phyloP scores from a whole-genome alignment of 495 filamentous ascomycete species.

The Neurospora sp. region DNA sequence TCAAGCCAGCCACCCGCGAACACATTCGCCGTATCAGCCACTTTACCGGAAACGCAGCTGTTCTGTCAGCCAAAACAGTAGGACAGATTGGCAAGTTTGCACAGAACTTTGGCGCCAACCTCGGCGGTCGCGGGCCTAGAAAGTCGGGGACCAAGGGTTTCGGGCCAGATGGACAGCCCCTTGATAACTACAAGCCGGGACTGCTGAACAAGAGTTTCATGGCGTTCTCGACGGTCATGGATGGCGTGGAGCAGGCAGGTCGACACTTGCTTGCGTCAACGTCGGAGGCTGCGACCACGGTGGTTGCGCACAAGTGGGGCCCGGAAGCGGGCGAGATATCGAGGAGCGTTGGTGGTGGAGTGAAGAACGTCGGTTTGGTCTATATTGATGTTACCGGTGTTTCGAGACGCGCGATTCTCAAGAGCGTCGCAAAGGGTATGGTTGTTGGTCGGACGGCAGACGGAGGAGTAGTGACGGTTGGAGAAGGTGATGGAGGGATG shows the following conservation, averaged over 20 bases:
- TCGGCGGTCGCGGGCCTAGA: slow-evolving; percentile 53
- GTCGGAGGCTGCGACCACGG: slow-evolving; percentile 63
- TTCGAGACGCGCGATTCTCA: slow-evolving; percentile 76
- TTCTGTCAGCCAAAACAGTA: slow-evolving; percentile 73
- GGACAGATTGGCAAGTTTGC: slow-evolving; percentile 70
- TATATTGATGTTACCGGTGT: slow-evolving; percentile 96
- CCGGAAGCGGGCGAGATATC: slow-evolving; percentile 69
- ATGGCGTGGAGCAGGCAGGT: slow-evolving; percentile 81
- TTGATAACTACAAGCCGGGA: slow-evolving; percentile 69
- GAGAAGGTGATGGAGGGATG: slow-evolving; percentile 56
- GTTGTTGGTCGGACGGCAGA: slow-evolving; percentile 79
- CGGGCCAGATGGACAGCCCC: slow-evolving; percentile 53
- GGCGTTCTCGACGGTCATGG: slow-evolving; percentile 89
- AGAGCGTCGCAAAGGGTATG: slow-evolving; percentile 96
- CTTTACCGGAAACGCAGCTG: slow-evolving; percentile 65
- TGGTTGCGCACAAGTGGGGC: slow-evolving; percentile 79
- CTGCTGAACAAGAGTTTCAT: slow-evolving; percentile 91
- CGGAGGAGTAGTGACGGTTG: slow-evolving; percentile 77
- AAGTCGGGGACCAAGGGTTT: slow-evolving; percentile 41
- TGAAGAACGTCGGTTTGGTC: slow-evolving; percentile 94
- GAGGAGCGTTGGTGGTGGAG: slow-evolving; percentile 62
- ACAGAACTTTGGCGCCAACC: slow-evolving; percentile 74
- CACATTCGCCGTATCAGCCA: slow-evolving; percentile 77
- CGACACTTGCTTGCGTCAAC: slow-evolving; percentile 62
- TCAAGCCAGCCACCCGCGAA: slow-evolving; percentile 74